phyloP scores from a whole-genome alignment of 164 flowering plant genomes.

The Stephania japonica region DNA sequence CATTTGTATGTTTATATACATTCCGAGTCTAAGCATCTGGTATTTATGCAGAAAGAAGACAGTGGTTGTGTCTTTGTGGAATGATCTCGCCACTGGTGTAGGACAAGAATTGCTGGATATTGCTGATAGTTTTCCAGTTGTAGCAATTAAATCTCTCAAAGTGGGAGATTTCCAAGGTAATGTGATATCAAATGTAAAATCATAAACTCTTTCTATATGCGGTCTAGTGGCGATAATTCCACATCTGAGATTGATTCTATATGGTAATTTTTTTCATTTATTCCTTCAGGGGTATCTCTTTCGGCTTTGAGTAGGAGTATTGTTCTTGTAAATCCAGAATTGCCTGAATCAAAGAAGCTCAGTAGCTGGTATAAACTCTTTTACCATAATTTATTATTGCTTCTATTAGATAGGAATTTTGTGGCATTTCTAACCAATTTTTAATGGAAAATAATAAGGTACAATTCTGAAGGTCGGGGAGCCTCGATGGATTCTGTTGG shows the following conservation, averaged over 20 bases:
- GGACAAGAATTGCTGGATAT: constrained; percentile 82
- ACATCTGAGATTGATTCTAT: background rate
- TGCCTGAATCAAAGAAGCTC: constrained; percentile 74
- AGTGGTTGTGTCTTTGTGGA: constrained; percentile 88
- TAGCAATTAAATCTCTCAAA: constrained; percentile 76
- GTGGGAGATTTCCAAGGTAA: constrained; percentile 95
- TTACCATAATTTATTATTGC: background rate
- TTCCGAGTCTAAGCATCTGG: constrained; percentile 1
- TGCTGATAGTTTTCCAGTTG: constrained; percentile 63
- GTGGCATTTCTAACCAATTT: background rate
- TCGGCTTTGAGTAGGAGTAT: constrained; percentile 62
- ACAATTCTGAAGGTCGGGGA: constrained; percentile 82
- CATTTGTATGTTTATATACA: background rate
- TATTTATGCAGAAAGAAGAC: constrained; percentile 63
- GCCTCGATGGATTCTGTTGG: constrained; percentile 71
- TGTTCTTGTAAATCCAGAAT: constrained; percentile 65
- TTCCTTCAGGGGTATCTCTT: constrained; percentile 59
- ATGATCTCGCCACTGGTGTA: constrained; percentile 69
- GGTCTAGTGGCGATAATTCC: too few species aligned
- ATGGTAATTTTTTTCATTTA: background rate
- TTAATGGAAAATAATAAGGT: constrained; percentile 42
- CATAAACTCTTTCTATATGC: background rate
- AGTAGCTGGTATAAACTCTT: constrained; percentile 47
- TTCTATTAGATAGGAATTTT: background rate
- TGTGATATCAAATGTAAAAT: background rate